Base-by-base conservation (phyloP, 441 rosid species). In the Jatropha podagrica region DNA sequence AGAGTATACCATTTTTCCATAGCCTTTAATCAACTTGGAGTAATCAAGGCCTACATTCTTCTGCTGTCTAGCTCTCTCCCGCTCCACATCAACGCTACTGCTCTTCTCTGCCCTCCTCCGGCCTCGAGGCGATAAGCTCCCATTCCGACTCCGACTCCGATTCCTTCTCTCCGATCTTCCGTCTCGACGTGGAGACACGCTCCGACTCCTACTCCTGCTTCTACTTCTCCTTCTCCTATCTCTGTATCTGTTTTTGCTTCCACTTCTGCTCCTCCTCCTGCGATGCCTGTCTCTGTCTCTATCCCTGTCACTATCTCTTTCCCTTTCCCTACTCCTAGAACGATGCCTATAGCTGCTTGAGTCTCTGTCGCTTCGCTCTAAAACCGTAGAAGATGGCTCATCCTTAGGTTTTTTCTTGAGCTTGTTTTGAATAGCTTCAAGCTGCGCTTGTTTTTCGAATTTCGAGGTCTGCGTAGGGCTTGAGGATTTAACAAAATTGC, bases 401-500 rank as follows among this genome's bases (percentile, higher is more conserved):
- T 81, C 82, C n/a, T 9, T 46, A 17, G 85, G 80, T 76, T 80
- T 87, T 85, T 84, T 94, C 86, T 84, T 92, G 81, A 93, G 85
- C 82, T 93, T 95, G 78, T 88, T 83, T 77, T 88, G 94, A 76
- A 92, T 82, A 17, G 95, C 79, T 23, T 89, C 78, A 54, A 95
- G 81, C 78, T 92, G 93, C 68, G 92, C 83, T 63, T 90, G 88
- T 62, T 84, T 86, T 75, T 87, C 87, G 74, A 79, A 72, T 67
- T 86, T 81, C 2, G 86, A 81, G 61, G 89, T 46, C 8, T 84
- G 81, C 37, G 82, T 56, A 68, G 97, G 88, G 75, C 88, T 85
- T 11, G 97, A 87, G 9, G 98, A 91, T 77, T 75, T 88, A 14
- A 93, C 97, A 80, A 93, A 95, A 32, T 77, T 85, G 79, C 83